Percentiles rank a stretch among this genome's conserved stretches.
These are phyloP conservation scores for Pelagophyceae sp. DNA, from an alignment of 352 stramenopile species.

Conservation along the genomic window DNA sequence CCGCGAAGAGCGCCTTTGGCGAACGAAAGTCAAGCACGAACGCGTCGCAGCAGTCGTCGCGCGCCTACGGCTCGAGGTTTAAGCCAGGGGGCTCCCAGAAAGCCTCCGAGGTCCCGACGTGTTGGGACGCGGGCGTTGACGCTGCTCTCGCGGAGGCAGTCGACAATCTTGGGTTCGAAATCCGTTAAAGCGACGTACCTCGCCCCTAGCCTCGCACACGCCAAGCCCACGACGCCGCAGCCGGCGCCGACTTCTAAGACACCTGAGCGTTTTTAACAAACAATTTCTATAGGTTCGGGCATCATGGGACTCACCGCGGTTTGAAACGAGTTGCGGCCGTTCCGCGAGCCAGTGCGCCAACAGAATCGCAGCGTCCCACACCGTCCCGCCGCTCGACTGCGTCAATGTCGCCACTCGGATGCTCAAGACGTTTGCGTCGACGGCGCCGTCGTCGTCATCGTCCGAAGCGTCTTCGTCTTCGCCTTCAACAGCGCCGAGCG, in stretches of 20 bases:
- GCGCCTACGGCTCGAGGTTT: no score
- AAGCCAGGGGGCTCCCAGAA: no score
- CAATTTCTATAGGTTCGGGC: no score
- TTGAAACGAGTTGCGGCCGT: no score
- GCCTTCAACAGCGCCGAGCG: neutral
- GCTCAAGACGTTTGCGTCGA: neutral
- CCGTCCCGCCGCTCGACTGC: neutral
- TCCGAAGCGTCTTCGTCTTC: neutral
- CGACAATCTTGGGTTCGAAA: neutral
- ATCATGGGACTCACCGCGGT: no score
- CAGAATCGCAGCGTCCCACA: slow-evolving; percentile 7
- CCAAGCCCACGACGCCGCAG: slow-evolving; percentile 14
- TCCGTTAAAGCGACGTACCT: neutral
- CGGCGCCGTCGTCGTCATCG: neutral
- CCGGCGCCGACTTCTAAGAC: slow-evolving; percentile 10
- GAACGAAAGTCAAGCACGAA: neutral
- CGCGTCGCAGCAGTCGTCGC: neutral
- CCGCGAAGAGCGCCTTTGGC: neutral
- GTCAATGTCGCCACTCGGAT: neutral
- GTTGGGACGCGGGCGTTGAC: neutral
- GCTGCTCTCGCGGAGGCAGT: neutral
- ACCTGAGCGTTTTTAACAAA: no score
- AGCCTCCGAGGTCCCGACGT: no score
- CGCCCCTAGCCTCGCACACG: neutral
- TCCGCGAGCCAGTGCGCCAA: neutral